Percentiles rank a stretch among this genome's conserved stretches.
These are phyloP conservation scores for Paramarasmius palmivorus DNA, from an alignment of 1,284 basidiomycete genomes.

Conservation along the genomic window DNA sequence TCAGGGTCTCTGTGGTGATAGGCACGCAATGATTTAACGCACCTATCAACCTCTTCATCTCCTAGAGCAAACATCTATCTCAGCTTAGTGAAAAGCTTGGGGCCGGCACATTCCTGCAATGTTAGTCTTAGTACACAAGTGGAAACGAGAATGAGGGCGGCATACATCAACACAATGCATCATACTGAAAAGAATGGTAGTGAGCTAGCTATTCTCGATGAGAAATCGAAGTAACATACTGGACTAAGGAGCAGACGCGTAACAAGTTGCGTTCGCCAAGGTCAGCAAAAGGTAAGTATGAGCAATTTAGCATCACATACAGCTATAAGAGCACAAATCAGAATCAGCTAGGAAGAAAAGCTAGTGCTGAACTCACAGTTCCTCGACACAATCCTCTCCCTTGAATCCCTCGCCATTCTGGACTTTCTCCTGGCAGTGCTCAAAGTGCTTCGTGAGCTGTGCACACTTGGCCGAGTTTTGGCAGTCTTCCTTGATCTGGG, in stretches of 20 bases:
- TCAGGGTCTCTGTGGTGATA: too few species aligned
- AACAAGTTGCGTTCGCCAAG: slow-evolving; percentile 15
- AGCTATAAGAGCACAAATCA: slow-evolving; percentile 34
- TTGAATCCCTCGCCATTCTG: slow-evolving; percentile 80
- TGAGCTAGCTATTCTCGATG: slow-evolving; percentile 14
- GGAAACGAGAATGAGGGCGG: slow-evolving; percentile 1
- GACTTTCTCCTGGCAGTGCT: slow-evolving; percentile 89
- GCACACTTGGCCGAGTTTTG: slow-evolving; percentile 69
- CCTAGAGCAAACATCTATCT: slow-evolving; percentile 14
- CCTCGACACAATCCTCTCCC: slow-evolving; percentile 90
- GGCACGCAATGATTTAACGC: too few species aligned
- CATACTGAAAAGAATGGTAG: slow-evolving; percentile 50
- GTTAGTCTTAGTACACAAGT: slow-evolving; percentile 3
- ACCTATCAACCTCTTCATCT: too few species aligned
- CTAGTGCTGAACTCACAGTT: slow-evolving; percentile 54
- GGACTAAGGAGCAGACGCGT: slow-evolving; percentile 45
- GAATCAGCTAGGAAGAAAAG: slow-evolving; percentile 7
- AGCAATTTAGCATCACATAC: slow-evolving; percentile 40
- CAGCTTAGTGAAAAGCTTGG: slow-evolving; percentile 77
- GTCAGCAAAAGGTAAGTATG: slow-evolving; percentile 13
- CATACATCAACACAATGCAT: slow-evolving; percentile 90
- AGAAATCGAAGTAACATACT: slow-evolving; percentile 45
- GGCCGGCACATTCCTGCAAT: slow-evolving; percentile 70
- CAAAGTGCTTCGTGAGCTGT: slow-evolving; percentile 80
- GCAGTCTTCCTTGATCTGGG: slow-evolving; percentile 76